Evolutionary conservation across 2,329 filamentous ascomycete genomes (phyloP).

Genomic region (Biscogniauxia sp.): DNA sequence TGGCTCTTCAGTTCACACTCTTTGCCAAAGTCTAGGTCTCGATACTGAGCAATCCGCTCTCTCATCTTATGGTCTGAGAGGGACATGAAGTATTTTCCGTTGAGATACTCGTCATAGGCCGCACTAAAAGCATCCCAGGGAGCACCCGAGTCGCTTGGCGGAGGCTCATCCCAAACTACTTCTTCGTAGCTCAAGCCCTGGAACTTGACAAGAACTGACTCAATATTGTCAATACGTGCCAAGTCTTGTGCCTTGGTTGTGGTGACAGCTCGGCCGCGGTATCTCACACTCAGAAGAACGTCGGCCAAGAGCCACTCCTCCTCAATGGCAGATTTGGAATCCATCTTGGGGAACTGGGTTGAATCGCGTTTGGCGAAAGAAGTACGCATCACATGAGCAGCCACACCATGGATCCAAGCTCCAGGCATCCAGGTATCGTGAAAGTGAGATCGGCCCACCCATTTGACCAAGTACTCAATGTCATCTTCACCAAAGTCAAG

Average conservation of each 20-base stretch:
- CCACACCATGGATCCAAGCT: constrained; percentile 79
- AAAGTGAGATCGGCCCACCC: constrained; percentile 76
- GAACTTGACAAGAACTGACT: constrained; percentile 80
- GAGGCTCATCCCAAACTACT: constrained; percentile 83
- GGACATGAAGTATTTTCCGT: constrained; percentile 66
- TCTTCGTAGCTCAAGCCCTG: constrained; percentile 91
- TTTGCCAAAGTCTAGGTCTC: constrained; percentile 62
- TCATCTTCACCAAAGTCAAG: constrained; percentile 66
- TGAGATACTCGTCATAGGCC: constrained; percentile 84
- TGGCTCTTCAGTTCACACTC: constrained; percentile 68
- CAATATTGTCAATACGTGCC: constrained; percentile 68
- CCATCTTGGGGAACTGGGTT: constrained; percentile 64
- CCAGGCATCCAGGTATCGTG: constrained; percentile 86
- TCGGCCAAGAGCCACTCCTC: constrained; percentile 84
- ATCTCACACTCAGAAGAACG: constrained; percentile 82
- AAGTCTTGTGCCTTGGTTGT: constrained; percentile 68
- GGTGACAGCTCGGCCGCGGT: constrained; percentile 46
- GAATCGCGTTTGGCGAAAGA: constrained; percentile 73
- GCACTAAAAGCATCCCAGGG: constrained; percentile 76
- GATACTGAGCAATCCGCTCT: constrained; percentile 66
- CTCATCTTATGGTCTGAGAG: constrained; percentile 60
- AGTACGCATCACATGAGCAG: constrained; percentile 61
- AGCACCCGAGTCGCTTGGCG: constrained; percentile 59
- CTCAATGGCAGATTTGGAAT: constrained; percentile 75
- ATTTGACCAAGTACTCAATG: constrained; percentile 93